A percentile compares a stretch with the other conserved stretches of the same genome.
phyloP scores from a whole-genome alignment of 148 eudicot species.

The Rhododendron molle region DNA sequence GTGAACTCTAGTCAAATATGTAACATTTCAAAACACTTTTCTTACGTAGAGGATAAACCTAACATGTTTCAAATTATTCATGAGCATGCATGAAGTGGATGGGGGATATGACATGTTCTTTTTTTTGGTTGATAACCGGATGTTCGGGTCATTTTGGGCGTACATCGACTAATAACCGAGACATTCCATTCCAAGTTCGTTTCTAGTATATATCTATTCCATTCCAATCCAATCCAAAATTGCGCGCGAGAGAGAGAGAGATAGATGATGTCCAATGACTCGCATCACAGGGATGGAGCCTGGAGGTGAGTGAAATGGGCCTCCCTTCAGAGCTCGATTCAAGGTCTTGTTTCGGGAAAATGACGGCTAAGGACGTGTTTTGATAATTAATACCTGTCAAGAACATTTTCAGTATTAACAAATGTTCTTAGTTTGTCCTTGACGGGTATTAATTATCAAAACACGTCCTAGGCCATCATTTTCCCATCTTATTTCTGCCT shows the following conservation, averaged over 20 bases:
- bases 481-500: not conserved
- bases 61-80: slow-evolving; percentile 9
- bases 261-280: not conserved
- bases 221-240: not conserved
- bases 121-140: no score
- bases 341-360: not conserved
- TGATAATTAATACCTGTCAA: no score
- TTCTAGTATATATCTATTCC: not conserved
- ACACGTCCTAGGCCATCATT: no score
- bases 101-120: not conserved
- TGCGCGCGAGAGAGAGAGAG: no score
- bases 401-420: no score
- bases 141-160: no score
- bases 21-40: not conserved
- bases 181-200: not conserved
- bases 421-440: no score
- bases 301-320: not conserved
- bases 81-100: slow-evolving; percentile 13
- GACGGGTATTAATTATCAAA: no score
- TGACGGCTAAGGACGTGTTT: no score
- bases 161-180: not conserved
- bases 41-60: slow-evolving; percentile 15
- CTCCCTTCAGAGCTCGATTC: not conserved
- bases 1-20: slow-evolving; percentile 5
- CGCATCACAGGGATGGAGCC: not conserved